Evolutionary conservation across 805 yeast species (phyloP).

Genomic region (Vanderwaltozyma verrucispora): DNA sequence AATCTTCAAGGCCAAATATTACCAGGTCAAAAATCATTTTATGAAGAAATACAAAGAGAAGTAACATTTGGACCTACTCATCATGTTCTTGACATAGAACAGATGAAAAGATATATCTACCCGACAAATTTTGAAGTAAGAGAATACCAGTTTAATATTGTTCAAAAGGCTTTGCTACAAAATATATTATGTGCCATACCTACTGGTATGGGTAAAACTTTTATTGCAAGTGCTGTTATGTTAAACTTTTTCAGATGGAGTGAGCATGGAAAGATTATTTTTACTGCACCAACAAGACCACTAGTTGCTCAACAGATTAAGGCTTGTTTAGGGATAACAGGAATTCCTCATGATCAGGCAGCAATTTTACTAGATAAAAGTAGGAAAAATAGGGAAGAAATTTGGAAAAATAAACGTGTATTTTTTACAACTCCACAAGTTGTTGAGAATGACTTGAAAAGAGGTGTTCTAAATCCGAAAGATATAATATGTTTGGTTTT

Average conservation of each 20-base stretch:
- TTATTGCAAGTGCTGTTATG: constrained; percentile 92
- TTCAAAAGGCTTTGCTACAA: constrained; percentile 55
- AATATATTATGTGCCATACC: constrained; percentile 87
- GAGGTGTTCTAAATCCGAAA: constrained; percentile 70
- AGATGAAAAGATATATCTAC: constrained; percentile 48
- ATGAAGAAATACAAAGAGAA: constrained; percentile 31
- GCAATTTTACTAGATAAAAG: constrained; percentile 62
- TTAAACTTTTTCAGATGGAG: constrained; percentile 86
- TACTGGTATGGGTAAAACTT: constrained; percentile 95
- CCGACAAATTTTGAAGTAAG: constrained; percentile 80
- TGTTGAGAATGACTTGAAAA: constrained; percentile 75
- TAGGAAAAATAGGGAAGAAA: constrained; percentile 52
- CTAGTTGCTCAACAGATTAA: constrained; percentile 92
- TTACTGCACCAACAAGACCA: constrained; percentile 96
- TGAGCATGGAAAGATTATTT: constrained; percentile 63
- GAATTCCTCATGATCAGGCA: constrained; percentile 64
- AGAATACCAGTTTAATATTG: constrained; percentile 82
- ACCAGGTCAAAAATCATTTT: constrained; percentile 22
- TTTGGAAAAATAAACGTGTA: constrained; percentile 72
- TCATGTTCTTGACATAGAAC: constrained; percentile 36
- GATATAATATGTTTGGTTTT: constrained; percentile 65
- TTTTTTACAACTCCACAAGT: constrained; percentile 96
- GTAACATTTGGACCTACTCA: constrained; percentile 37
- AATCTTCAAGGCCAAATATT: constrained; percentile 27
- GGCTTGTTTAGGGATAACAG: constrained; percentile 82